These are phyloP conservation scores for Boletus edulis DNA, from an alignment of 768 basidiomycete species.

Conservation along the genomic window DNA sequence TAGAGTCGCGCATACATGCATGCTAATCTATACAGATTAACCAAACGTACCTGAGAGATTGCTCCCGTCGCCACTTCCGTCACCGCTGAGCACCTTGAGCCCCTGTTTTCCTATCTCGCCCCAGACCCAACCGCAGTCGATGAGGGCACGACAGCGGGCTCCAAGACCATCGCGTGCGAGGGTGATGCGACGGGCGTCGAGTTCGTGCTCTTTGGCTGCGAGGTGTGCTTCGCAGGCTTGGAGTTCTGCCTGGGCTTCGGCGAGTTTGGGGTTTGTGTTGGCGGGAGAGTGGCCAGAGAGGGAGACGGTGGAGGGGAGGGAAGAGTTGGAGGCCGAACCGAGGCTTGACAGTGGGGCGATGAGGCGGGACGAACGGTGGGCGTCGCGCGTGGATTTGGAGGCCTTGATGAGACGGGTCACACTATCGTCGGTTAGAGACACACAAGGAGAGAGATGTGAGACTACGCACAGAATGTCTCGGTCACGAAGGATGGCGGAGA, in stretches of 20 bases:
- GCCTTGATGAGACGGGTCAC: slow-evolving; percentile 79
- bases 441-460: neutral
- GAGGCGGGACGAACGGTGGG: slow-evolving; percentile 30
- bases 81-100: slow-evolving; percentile 27
- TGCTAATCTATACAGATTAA: too few species aligned
- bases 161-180: slow-evolving; percentile 62
- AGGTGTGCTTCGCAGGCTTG: slow-evolving; percentile 82
- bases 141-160: slow-evolving; percentile 59
- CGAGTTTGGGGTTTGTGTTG: slow-evolving; percentile 44
- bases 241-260: slow-evolving; percentile 68
- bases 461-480: slow-evolving; percentile 74
- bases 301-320: slow-evolving; percentile 35
- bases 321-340: slow-evolving; percentile 45
- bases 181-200: slow-evolving; percentile 49
- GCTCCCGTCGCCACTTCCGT: neutral
- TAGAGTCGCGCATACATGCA: neutral
- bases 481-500: slow-evolving; percentile 62
- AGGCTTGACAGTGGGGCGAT: slow-evolving; percentile 19
- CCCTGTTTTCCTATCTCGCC: slow-evolving; percentile 64
- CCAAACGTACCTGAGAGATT: slow-evolving; percentile 1
- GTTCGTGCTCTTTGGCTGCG: slow-evolving; percentile 63
- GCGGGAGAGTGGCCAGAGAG: slow-evolving; percentile 13
- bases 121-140: slow-evolving; percentile 70
- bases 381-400: slow-evolving; percentile 53
- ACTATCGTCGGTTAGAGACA: slow-evolving; percentile 33